Percentiles rank a stretch among this genome's conserved stretches.
Evolutionary conservation across 345 rosid species (phyloP).

Genomic region (Gossypium bickii): DNA sequence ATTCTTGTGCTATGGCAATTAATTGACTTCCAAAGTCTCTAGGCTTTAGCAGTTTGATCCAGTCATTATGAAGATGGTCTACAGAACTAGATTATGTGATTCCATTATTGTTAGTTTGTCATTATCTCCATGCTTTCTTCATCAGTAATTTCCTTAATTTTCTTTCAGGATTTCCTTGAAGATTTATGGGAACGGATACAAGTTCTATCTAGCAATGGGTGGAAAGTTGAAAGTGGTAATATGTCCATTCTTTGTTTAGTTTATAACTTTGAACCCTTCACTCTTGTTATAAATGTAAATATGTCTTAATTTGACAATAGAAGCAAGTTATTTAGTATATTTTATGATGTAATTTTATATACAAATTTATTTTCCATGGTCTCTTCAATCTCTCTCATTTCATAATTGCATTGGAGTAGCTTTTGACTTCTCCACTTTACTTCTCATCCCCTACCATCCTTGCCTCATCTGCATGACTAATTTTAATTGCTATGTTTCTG

Average conservation of each 20-base stretch:
- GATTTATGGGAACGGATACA: constrained; percentile 82
- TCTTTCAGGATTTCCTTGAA: constrained; percentile 86
- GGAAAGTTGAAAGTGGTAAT: constrained; percentile 94
- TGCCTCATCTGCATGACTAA: background rate
- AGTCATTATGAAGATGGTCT: background rate
- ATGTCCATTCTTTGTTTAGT: constrained; percentile 1
- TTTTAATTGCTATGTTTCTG: constrained; percentile 10
- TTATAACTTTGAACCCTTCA: background rate
- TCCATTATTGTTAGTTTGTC: background rate
- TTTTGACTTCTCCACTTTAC: background rate
- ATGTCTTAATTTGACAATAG: background rate
- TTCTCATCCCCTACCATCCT: background rate
- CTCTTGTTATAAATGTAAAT: background rate
- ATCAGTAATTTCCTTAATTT: constrained; percentile 12
- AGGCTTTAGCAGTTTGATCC: background rate
- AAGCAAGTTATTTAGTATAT: background rate
- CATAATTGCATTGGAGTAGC: background rate
- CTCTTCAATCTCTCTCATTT: background rate
- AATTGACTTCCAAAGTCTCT: background rate
- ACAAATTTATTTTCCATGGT: background rate
- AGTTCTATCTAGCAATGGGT: constrained; percentile 64
- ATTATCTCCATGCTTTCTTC: background rate
- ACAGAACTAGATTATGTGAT: background rate
- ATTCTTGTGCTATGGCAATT: background rate
- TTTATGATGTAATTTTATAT: constrained; percentile 1